These are phyloP conservation scores for Amphichorda felina DNA, from an alignment of 2,329 filamentous ascomycete genomes.

Conservation along the genomic window DNA sequence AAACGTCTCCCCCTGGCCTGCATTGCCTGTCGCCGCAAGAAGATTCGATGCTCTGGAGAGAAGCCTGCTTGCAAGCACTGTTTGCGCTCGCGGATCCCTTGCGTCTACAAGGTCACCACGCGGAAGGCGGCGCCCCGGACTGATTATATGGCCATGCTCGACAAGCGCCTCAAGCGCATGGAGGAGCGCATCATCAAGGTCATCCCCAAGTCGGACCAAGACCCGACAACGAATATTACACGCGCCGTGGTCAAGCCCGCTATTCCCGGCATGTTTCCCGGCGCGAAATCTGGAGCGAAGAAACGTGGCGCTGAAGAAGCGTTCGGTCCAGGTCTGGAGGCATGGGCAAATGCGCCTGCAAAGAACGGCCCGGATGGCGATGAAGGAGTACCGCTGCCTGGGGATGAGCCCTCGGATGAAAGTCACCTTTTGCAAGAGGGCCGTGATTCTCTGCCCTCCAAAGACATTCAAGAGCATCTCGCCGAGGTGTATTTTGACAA, in stretches of 20 bases:
- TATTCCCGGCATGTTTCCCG: constrained; percentile 40
- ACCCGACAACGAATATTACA: constrained; percentile 53
- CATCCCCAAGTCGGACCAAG: constrained; percentile 76
- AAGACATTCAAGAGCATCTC: constrained; percentile 85
- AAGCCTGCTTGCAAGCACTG: constrained; percentile 98
- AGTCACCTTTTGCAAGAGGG: constrained; percentile 72
- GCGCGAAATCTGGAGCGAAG: constrained; percentile 41
- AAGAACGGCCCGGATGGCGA: constrained; percentile 2
- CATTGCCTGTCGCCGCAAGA: constrained; percentile 91
- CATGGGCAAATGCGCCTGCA: constrained; percentile 58
- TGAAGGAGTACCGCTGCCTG: background rate
- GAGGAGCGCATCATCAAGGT: constrained; percentile 96
- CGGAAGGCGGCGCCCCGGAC: constrained; percentile 88
- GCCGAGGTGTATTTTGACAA: constrained; percentile 93
- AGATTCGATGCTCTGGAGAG: constrained; percentile 95
- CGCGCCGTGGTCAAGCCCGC: constrained; percentile 79
- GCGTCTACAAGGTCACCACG: constrained; percentile 94
- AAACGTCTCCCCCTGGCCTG: constrained; percentile 89
- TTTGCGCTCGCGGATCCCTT: constrained; percentile 80
- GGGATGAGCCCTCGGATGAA: constrained; percentile 53
- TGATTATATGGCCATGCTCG: constrained; percentile 98
- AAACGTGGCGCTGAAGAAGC: constrained; percentile 82
- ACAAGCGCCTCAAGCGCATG: constrained; percentile 92
- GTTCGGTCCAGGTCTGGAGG: constrained; percentile 69
- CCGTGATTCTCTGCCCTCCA: constrained; percentile 66